Conservation (phyloP, 2,329 filamentous ascomycete species). For the Periconia digitata region DNA sequence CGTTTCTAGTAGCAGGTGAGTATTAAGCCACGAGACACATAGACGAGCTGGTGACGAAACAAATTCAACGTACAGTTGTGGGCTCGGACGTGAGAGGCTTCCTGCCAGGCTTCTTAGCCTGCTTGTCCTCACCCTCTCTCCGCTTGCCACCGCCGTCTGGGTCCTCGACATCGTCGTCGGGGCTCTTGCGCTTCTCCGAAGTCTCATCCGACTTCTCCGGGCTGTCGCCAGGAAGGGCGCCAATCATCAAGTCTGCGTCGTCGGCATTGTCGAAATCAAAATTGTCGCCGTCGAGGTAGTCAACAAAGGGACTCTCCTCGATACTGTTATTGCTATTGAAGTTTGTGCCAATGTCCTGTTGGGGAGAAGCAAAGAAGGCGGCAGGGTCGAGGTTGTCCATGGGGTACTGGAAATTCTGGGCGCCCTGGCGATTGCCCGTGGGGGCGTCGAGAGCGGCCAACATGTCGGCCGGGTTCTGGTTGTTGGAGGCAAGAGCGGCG, state of each 20-base stretch:
- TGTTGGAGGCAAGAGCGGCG: constrained; percentile 52
- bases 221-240: constrained; percentile 66
- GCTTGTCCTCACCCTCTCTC: constrained; percentile 80
- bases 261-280: constrained; percentile 73
- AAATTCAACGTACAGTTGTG: constrained; percentile 76
- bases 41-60: too few relatives aligned
- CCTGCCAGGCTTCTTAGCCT: constrained; percentile 91
- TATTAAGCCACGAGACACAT: constrained; percentile 7
- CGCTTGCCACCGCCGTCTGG: constrained; percentile 72
- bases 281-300: constrained; percentile 73
- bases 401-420: constrained; percentile 25
- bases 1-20: constrained; percentile 66
- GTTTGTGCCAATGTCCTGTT: constrained; percentile 42
- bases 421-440: constrained; percentile 26
- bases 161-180: constrained; percentile 64
- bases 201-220: constrained; percentile 51
- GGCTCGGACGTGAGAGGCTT: constrained; percentile 96
- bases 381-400: constrained; percentile 35
- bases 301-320: constrained; percentile 79
- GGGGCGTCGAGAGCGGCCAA: constrained; percentile 26
- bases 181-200: constrained; percentile 67
- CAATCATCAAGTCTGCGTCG: constrained; percentile 66
- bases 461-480: constrained; percentile 35
- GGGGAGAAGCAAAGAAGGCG: constrained; percentile 41
- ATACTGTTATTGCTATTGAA: constrained; percentile 51